Percentiles rank a stretch among this genome's conserved stretches.
Evolutionary conservation across 306 rosid genomes (phyloP).

Genomic region (Prunus mume): DNA sequence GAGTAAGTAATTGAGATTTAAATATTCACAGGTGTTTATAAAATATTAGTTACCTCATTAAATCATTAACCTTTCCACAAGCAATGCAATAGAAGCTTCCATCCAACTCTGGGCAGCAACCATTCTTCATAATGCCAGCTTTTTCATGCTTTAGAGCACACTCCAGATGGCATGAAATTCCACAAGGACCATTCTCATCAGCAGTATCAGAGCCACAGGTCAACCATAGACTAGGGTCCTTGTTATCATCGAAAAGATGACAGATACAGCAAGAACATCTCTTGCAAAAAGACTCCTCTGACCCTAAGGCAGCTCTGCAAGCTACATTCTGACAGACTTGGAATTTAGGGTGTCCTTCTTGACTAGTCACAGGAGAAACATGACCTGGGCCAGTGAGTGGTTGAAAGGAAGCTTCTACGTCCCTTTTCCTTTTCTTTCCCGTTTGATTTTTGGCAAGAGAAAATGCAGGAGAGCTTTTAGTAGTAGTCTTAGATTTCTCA

Average conservation of each 20-base stretch:
- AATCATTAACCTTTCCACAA: slow-evolving; percentile 69
- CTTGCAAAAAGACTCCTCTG: slow-evolving; percentile 72
- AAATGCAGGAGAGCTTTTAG: slow-evolving; percentile 25
- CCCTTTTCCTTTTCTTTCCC: slow-evolving; percentile 57
- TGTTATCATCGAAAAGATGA: slow-evolving; percentile 78
- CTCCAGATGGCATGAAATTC: slow-evolving; percentile 91
- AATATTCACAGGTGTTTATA: not conserved
- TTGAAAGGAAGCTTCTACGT: slow-evolving; percentile 29
- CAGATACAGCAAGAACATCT: slow-evolving; percentile 95
- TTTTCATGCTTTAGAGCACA: slow-evolving; percentile 73
- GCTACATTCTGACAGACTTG: slow-evolving; percentile 68
- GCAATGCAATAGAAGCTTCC: slow-evolving; percentile 75
- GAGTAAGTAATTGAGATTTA: not conserved
- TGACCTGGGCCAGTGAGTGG: slow-evolving; percentile 29
- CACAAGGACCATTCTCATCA: slow-evolving; percentile 59
- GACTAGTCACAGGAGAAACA: slow-evolving; percentile 29
- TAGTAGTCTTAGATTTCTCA: slow-evolving; percentile 42
- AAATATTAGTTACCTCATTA: slow-evolving; percentile 65
- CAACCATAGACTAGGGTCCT: slow-evolving; percentile 96
- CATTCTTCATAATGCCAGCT: slow-evolving; percentile 60
- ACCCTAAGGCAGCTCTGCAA: slow-evolving; percentile 66
- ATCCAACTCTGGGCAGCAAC: slow-evolving; percentile 48
- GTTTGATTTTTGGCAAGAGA: slow-evolving; percentile 39
- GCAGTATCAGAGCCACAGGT: slow-evolving; percentile 57
- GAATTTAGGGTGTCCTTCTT: slow-evolving; percentile 43